Conservation (phyloP, 331 rosid genomes). For the Erythrophleum ivorense region DNA sequence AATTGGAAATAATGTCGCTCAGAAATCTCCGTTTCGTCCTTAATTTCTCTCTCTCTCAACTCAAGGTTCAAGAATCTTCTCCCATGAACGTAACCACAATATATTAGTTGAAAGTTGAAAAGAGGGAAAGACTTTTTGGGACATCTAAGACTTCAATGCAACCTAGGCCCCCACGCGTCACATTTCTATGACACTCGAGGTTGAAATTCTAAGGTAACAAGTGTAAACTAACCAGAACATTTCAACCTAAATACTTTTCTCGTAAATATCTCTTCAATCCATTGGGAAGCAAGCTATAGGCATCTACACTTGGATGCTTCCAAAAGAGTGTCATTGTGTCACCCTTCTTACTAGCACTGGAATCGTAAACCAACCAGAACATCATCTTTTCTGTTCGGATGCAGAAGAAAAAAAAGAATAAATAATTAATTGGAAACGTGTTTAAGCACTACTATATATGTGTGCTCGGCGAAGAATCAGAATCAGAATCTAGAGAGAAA, state of each 20-base stretch:
- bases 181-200: neutral
- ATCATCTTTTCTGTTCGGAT: neutral
- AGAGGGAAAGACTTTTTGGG: neutral
- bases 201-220: no score
- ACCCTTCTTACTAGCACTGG: constrained; percentile 10
- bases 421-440: neutral
- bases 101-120: neutral
- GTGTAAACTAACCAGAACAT: neutral
- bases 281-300: neutral
- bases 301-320: neutral
- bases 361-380: constrained; percentile 3
- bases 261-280: constrained; percentile 10
- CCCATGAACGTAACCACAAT: neutral
- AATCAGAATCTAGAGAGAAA: neutral
- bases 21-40: neutral
- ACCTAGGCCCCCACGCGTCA: constrained; percentile 31
- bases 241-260: neutral
- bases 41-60: neutral
- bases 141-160: neutral
- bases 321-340: neutral
- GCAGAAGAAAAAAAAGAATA: no score
- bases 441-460: no score
- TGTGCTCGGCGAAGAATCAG: neutral
- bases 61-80: neutral
- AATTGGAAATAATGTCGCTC: no score